Evolutionary conservation across 2,329 filamentous ascomycete species (phyloP).

Genomic region (Monosporascus sp.): DNA sequence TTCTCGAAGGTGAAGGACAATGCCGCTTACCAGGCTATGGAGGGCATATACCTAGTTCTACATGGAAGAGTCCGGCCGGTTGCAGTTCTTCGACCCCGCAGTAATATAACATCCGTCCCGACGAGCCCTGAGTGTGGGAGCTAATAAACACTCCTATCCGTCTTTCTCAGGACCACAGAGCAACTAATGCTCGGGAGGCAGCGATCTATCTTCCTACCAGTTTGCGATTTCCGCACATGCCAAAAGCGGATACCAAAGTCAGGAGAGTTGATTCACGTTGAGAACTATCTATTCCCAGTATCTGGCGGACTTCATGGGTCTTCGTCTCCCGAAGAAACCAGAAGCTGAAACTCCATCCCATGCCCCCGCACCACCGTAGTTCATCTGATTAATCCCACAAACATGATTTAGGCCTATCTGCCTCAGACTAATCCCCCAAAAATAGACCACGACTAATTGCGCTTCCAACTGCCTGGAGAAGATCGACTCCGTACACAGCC

Average conservation of each 20-base stretch:
- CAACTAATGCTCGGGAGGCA: too few species aligned
- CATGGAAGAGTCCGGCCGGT: too few species aligned
- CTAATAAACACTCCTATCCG: too few species aligned
- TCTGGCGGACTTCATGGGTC: background rate
- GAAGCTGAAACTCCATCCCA: background rate
- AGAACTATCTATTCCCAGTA: background rate
- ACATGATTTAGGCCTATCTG: background rate
- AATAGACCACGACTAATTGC: background rate
- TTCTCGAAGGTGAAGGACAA: too few species aligned
- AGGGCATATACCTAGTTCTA: too few species aligned
- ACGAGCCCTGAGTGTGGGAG: too few species aligned
- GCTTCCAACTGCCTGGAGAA: background rate
- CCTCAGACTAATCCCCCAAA: background rate
- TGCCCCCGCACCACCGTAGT: background rate
- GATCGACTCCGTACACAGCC: conserved; percentile 14
- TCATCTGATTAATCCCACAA: background rate
- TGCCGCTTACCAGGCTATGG: too few species aligned
- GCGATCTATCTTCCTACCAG: too few species aligned
- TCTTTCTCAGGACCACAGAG: too few species aligned
- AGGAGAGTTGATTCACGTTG: background rate
- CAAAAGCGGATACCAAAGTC: background rate
- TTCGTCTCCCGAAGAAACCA: background rate
- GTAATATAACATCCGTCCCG: too few species aligned
- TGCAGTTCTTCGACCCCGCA: too few species aligned
- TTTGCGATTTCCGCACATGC: too few species aligned